These are phyloP conservation scores for Helotiales sp. DNA, from an alignment of 2,329 filamentous ascomycete genomes.

Conservation along the genomic window DNA sequence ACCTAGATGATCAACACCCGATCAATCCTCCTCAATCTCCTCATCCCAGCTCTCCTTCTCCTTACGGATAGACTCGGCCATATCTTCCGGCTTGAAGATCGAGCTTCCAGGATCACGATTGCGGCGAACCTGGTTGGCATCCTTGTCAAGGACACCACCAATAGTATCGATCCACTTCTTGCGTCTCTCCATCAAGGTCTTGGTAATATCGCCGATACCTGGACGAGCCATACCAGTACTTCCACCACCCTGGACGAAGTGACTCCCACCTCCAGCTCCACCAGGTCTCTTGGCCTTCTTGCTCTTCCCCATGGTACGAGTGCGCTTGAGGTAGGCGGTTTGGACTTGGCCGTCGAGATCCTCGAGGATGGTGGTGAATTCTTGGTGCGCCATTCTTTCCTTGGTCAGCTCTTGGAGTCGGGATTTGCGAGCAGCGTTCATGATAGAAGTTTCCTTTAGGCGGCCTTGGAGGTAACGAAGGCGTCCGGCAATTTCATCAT, in stretches of 20 bases:
- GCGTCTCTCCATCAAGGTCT: constrained; percentile 89
- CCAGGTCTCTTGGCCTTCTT: constrained; percentile 86
- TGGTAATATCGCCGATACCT: constrained; percentile 87
- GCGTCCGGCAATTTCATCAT: constrained; percentile 92
- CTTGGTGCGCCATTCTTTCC: constrained; percentile 93
- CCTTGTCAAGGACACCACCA: constrained; percentile 86
- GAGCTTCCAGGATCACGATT: constrained; percentile 64
- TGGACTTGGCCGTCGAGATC: constrained; percentile 96
- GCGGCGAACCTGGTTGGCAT: constrained; percentile 67
- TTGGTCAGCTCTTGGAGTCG: constrained; percentile 85
- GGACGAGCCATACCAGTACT: constrained; percentile 69
- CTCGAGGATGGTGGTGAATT: constrained; percentile 95
- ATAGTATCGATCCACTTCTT: constrained; percentile 90
- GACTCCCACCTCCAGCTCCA: constrained; percentile 73
- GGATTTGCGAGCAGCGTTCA: constrained; percentile 90
- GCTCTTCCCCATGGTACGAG: constrained; percentile 89
- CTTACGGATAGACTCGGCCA: constrained; percentile 77
- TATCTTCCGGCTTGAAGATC: constrained; percentile 75
- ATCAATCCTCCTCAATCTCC: constrained; percentile 47
- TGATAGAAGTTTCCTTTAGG: constrained; percentile 80
- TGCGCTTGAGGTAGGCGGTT: constrained; percentile 93
- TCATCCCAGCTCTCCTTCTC: constrained; percentile 84
- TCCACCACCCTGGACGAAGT: constrained; percentile 60
- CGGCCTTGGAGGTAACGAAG: constrained; percentile 83
- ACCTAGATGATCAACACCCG: neutral